A percentile compares a stretch with the other conserved stretches of the same genome.
phyloP scores from a whole-genome alignment of 2,329 filamentous ascomycete species.

The Colletotrichum cereale region DNA sequence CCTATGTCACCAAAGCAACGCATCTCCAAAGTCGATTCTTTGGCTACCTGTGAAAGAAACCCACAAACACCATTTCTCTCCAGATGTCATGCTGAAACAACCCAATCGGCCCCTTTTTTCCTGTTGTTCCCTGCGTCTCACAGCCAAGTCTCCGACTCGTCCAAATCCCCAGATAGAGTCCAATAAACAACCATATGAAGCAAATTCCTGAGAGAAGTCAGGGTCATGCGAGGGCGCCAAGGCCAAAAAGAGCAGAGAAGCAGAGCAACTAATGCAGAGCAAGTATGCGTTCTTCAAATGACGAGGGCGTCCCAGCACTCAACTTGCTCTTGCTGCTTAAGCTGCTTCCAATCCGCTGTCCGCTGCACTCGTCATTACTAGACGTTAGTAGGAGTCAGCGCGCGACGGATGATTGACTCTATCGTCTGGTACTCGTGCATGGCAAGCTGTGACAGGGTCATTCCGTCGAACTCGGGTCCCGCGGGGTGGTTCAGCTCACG shows the following conservation, averaged over 20 bases:
- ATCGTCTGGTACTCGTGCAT: conserved; percentile 62
- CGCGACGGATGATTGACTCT: conserved; percentile 61
- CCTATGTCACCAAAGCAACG: conserved; percentile 11
- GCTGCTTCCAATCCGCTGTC: not conserved
- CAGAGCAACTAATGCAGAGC: not conserved
- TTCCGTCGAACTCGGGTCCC: conserved; percentile 58
- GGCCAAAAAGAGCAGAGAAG: not conserved
- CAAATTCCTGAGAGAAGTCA: conserved; percentile 8
- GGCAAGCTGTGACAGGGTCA: conserved; percentile 62
- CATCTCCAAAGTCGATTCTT: conserved; percentile 4
- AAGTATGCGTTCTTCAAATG: not conserved
- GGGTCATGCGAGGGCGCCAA: not conserved
- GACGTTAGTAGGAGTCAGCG: conserved; percentile 45
- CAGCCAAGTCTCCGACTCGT: conserved; percentile 13
- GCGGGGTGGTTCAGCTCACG: conserved; percentile 58
- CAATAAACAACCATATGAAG: conserved; percentile 17
- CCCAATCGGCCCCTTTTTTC: conserved; percentile 1
- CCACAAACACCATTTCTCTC: conserved; percentile 12
- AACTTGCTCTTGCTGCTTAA: not conserved
- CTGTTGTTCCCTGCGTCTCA: not conserved
- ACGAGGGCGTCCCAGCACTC: conserved; percentile 5
- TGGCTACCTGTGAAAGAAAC: conserved; percentile 24
- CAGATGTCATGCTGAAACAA: conserved; percentile 20
- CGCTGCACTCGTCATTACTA: conserved; percentile 6
- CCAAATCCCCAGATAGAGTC: not conserved